Evolutionary conservation across 371 early-diverging fungal species (phyloP).

Genomic region (Coemansia sp.): DNA sequence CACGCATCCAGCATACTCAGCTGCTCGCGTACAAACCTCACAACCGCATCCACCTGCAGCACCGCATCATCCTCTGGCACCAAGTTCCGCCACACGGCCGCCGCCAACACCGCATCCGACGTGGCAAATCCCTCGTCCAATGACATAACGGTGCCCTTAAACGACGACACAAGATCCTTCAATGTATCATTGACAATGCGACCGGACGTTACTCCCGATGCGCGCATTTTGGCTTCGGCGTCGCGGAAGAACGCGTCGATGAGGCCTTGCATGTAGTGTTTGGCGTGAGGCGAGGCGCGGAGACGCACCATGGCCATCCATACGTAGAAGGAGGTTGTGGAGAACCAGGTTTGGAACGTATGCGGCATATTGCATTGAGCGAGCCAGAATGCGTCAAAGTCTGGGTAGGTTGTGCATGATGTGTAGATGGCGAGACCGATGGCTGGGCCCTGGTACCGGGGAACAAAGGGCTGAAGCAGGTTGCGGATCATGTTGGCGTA

Average conservation of each 20-base stretch:
- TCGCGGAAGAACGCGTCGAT: conserved; percentile 89
- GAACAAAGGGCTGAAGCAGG: conserved; percentile 18
- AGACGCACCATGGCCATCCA: conserved; percentile 91
- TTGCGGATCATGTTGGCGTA: conserved; percentile 12
- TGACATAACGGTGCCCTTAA: conserved; percentile 87
- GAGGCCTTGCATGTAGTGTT: conserved; percentile 80
- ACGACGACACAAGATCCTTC: conserved; percentile 77
- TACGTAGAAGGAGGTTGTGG: conserved; percentile 83
- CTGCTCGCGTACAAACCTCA: conserved; percentile 36
- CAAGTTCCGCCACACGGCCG: conserved; percentile 89
- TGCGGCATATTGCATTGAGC: conserved; percentile 65
- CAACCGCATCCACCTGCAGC: conserved; percentile 26
- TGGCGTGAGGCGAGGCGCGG: conserved; percentile 68
- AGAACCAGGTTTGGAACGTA: conserved; percentile 95
- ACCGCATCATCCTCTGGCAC: conserved; percentile 50
- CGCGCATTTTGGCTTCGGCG: conserved; percentile 75
- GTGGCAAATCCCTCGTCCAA: conserved; percentile 92
- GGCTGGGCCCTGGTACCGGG: conserved; percentile 35
- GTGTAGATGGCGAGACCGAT: conserved; percentile 32
- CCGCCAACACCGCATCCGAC: conserved; percentile 87
- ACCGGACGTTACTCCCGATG: conserved; percentile 65
- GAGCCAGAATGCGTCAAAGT: conserved; percentile 48
- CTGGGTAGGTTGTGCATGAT: conserved; percentile 30
- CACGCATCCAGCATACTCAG: conserved; percentile 31
- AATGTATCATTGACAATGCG: conserved; percentile 71